Evolutionary conservation across 2,329 filamentous ascomycete species (phyloP), one percentile per base, ranked within the genome.

Genomic region (Pseudogymnoascus verrucosus): DNA sequence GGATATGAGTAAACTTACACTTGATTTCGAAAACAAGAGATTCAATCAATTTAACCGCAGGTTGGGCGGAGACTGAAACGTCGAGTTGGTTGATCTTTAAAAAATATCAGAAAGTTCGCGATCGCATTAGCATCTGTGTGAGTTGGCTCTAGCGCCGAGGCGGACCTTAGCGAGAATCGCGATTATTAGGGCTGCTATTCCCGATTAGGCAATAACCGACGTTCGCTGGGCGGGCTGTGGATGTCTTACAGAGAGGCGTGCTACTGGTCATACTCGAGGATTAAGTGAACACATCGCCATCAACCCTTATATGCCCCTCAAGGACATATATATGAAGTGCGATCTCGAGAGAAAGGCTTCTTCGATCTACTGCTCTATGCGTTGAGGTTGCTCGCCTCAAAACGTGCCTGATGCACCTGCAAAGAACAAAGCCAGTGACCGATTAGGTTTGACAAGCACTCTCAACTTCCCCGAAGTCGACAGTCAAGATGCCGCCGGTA

Each of bases 31-130:
- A 60, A 92, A 93, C 89, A 89, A 84, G 90, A 93, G 89, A 89
- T 83, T 92, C 93, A 98, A 98, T 98, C 93, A 87, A 89, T 96
- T 98, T 96, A 96, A 97, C 93, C 93, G 92, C 90, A 79, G 79
- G 74, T 79, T 90, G 88, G 85, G 89, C 93, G 93, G 93, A 96
- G 93, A 98, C 93, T 97, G 93, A 96, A 85, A 89, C 92, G 91
- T 95, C 91, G 85, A 91, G 91, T 96, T 73, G 63, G 60, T 57
- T 40, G 62, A 47, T 60, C 12, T 62, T 63, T 42, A 21, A 42
- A 62, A 64, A 61, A 61, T 61, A 37, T 61, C 59, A 40, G 59
- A 61, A 61, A 61, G 59, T 61, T 61, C 59, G 59, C 59, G 59
- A 39, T 37, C 8, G 19, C 11, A 39, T 37, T 40, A 39, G 34